Percentiles rank a stretch among this genome's conserved stretches.
phyloP scores from a whole-genome alignment of 371 early-diverging fungal species.

The Zopfochytrium polystomum region DNA sequence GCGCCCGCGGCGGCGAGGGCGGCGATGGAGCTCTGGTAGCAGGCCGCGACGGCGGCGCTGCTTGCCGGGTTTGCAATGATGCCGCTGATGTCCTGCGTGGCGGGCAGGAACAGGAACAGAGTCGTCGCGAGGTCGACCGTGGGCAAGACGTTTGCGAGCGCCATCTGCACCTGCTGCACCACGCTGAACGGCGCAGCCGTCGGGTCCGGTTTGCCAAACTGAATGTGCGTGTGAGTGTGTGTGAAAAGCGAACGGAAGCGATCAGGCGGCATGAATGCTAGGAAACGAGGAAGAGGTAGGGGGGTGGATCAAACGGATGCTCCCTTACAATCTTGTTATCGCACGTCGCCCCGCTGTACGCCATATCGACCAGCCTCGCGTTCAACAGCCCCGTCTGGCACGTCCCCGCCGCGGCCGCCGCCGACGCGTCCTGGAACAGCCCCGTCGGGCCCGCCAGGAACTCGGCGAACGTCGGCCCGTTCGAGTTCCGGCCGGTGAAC shows the following conservation, averaged over 20 bases:
- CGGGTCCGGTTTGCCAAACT: slow-evolving; percentile 5
- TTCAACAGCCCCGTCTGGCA: not conserved
- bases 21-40: slow-evolving; percentile 2
- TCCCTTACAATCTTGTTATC: slow-evolving; percentile 8
- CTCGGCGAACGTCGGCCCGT: slow-evolving; percentile 12
- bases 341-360: slow-evolving; percentile 10
- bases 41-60: not conserved
- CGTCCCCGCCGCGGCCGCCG: not conserved
- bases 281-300: not conserved
- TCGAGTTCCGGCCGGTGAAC: not conserved
- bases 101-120: slow-evolving; percentile 8
- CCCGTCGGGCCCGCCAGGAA: not conserved
- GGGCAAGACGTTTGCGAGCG: not conserved
- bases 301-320: not conserved
- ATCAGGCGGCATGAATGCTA: not conserved
- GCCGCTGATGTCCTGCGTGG: slow-evolving; percentile 9
- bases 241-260: not conserved
- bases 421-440: not conserved
- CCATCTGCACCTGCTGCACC: not conserved
- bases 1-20: slow-evolving; percentile 4
- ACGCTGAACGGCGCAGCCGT: not conserved
- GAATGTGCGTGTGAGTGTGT: not conserved
- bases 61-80: not conserved
- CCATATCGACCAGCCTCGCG: not conserved
- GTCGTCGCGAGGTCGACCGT: not conserved